Base-by-base conservation (phyloP, 108 stramenopile species). In the Schizochytrium sp. region DNA sequence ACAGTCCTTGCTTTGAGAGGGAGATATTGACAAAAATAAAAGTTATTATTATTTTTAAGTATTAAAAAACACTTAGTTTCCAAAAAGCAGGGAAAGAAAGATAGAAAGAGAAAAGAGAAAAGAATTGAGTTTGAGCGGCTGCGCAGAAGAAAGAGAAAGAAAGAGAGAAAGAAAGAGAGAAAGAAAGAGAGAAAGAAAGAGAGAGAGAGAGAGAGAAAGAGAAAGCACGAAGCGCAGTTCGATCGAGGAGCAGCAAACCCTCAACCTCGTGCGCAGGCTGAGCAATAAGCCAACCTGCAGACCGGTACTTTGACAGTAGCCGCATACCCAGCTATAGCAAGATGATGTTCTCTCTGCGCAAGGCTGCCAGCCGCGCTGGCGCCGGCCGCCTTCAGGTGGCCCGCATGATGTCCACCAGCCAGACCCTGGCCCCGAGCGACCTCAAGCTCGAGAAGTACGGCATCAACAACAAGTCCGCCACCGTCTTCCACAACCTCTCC, bases 401-500 rank as follows among this genome's bases (percentile, higher is more conserved):
- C 42, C 64, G 64, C 64, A 0, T 69, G 64, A 44, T 83, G 50
- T 83, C 76, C 45, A 83, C 76, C 28, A 55, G 50, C 50, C 50
- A 49, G 53, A 83, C 76, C 76, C 50, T 83, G 17, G 13, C 45
- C 17, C 17, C 76, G 38, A 40, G 4, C 13, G 87, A 56, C 87
- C 87, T 87, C 57, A 87, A 56, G 38, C 87, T 87, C 17, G 87
- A 58, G 56, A 57, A 5, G 4, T 41, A 44, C 38, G 87, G 87
- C 15, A 87, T 87, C 57, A 28, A 87, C 19, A 87, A 56, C 87
- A 28, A 46, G 50, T 55, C 55, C 38, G 87, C 55, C 87, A 4
- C 15, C 38, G 87, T 87, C 56, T 96, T 95, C 93, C 94, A 94
- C 88, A 98, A 98, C 92, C 94, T 97, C 91, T 95, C 96, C 28